Base-by-base conservation (phyloP, 2,329 filamentous ascomycete species). In the Ophiostoma pallidulum region DNA sequence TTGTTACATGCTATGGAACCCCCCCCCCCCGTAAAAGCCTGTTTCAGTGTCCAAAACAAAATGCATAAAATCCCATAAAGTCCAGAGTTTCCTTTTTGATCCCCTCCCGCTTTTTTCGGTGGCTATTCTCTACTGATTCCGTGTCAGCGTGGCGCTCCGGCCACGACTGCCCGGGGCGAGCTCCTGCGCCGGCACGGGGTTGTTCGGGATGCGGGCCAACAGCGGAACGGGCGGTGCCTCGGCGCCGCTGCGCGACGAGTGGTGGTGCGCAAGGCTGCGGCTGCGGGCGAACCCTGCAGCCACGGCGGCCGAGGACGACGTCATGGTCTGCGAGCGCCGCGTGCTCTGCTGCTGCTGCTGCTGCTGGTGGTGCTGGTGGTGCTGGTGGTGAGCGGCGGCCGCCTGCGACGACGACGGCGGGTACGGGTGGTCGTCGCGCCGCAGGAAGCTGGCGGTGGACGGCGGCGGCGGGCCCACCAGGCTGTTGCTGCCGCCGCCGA, bases 291-390 rank as follows among this genome's bases (percentile, higher is more conserved):
- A 33, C 2, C 22, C 32, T 4, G 51, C 39, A 1, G 53, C 53
- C 2, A 18, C 35, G 0, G 35, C 31, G 2, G 45, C 47, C 14
- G 53, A 55, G 14, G 51, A 48, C 3, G 53, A 42, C 10, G 51
- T 53, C 53, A 55, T 53, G 2, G 51, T 55, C n/a, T 50, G 45
- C 4, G 51, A 43, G 22, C 48, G 45, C 16, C 3, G 48, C 3
- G 16, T 20, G 19, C 14, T 14, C 16, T 3, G 19, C 6, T 28
- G 39, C 12, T n/a, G n/a, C n/a, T n/a, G 20, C n/a, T 20, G 16
- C 16, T 18, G 20, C n/a, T 4, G 8, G 29, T 19, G n/a, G 26
- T 9, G 41, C 4, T 12, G 35, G n/a, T 12, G 20, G 8, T 3
- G 40, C 14, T 10, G 14, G 10, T 5, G 31, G n/a, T 3, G 31